phyloP scores from a whole-genome alignment of 73 alveolate species.

The Symbiodinium natans region DNA sequence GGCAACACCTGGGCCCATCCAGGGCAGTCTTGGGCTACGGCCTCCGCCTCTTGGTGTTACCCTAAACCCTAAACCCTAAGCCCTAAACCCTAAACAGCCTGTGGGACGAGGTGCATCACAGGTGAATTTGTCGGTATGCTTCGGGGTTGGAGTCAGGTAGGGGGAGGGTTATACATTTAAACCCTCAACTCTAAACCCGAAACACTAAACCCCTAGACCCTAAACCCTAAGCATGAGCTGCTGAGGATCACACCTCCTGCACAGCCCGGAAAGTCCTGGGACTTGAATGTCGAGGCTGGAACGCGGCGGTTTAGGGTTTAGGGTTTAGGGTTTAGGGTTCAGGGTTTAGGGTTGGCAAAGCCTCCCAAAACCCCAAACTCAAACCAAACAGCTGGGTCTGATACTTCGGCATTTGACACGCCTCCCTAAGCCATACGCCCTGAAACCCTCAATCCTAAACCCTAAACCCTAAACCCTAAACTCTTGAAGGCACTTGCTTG shows the following conservation, averaged over 20 bases:
- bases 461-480: neutral
- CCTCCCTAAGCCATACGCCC: neutral
- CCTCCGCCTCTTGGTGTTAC: neutral
- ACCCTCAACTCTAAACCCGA: neutral
- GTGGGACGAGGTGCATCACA: too few relatives aligned
- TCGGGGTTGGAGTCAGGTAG: too few relatives aligned
- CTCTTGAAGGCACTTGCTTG: too few relatives aligned
- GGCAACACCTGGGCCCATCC: neutral
- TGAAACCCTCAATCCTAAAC: neutral
- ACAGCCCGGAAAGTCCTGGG: slow-evolving; percentile 1
- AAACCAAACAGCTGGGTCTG: neutral
- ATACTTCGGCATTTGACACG: neutral
- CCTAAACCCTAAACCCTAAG: neutral
- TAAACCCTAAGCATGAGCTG: neutral
- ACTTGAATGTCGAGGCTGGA: neutral
- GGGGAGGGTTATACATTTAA: too few relatives aligned
- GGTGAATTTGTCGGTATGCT: too few relatives aligned
- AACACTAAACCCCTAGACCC: neutral
- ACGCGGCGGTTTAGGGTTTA: neutral
- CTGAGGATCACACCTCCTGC: neutral
- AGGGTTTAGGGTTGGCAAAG: neutral
- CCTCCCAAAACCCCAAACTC: neutral
- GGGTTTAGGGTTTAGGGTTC: neutral
- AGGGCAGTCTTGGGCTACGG: neutral
- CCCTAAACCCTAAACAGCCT: neutral